Evolutionary conservation across 202 grass and related monocot genomes (phyloP), one percentile per base, ranked within the genome.

Genomic region (Dendrocalamus latiflorus): DNA sequence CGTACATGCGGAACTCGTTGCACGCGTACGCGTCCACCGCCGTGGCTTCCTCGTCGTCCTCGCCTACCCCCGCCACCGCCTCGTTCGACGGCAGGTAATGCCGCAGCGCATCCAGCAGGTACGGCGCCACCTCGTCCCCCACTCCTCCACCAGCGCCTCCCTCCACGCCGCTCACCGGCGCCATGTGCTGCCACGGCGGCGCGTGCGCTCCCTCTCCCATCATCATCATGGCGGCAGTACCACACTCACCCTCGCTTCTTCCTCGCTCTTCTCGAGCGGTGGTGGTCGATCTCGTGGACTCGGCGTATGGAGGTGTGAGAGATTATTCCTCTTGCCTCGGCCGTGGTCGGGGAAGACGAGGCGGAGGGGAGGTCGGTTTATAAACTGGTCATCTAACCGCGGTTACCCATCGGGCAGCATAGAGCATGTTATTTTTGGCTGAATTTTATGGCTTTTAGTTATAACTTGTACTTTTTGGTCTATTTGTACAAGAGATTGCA

Each of bases 1-100:
- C 80, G 69, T 90, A 94, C 89, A 94, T 94, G 74, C 86, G 66
- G 74, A 94, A 94, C 68, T 91, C 60, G 53, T 94, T 87, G 37
- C 89, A 93, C 2, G 94, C 83, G 67, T 91, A 93, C 7, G 91
- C 85, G 25, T 93, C 94, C 5, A 55, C 43, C 33, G 68, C 78
- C 21, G 86, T 81, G 1, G 63, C 68, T 4, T 77, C 90, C 1
- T 81, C 68, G 0, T 89, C 82, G 2, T 85, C 76, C 1, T 86
- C 89, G 4, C 62, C 71, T 16, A 21, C 61, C 75, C 2, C 30
- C 16, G 79, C 8, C 5, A 65, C 8, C 5, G 43, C 11, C 1
- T 85, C 54, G 75, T 80, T 83, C 50, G 82, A 86, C 11, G 91
- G 90, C 6, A 84, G 78, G 71, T 88, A 94, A 21, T 68, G 81